Evolutionary conservation across 768 basidiomycete species (phyloP).

Genomic region (Calvatia gigantea): DNA sequence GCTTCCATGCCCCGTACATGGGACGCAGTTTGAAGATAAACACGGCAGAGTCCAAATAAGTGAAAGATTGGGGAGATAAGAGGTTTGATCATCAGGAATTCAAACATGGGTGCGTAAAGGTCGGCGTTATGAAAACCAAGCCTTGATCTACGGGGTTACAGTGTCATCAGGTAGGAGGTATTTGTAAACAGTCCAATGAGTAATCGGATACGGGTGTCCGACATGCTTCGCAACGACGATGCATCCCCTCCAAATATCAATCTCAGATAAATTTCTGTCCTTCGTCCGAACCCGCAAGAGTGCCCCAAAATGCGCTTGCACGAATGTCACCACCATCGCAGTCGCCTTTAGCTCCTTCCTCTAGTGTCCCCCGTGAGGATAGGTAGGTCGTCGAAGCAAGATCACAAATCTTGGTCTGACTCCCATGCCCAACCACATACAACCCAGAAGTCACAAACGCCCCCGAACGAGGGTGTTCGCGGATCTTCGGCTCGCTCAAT

Average conservation of each 20-base stretch:
- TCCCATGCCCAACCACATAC: conserved; percentile 48
- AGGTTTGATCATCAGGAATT: too few species aligned
- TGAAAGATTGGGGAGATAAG: too few species aligned
- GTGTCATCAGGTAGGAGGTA: too few species aligned
- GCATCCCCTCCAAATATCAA: conserved; percentile 64
- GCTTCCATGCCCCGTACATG: too few species aligned
- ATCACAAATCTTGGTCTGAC: conserved; percentile 64
- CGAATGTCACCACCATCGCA: conserved; percentile 64
- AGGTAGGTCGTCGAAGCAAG: conserved; percentile 42
- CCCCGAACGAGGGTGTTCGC: conserved; percentile 56
- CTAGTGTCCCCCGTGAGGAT: conserved; percentile 55
- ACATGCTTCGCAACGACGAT: conserved; percentile 55
- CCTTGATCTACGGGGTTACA: too few species aligned
- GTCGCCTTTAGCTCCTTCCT: conserved; percentile 70
- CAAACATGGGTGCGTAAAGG: too few species aligned
- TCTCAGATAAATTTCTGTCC: conserved; percentile 82
- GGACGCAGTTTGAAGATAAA: too few species aligned
- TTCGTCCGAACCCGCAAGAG: conserved; percentile 87
- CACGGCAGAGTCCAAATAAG: too few species aligned
- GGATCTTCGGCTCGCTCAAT: conserved; percentile 45
- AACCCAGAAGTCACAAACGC: conserved; percentile 55
- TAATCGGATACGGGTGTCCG: conserved; percentile 65
- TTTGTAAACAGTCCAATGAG: too few species aligned
- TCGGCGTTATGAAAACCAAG: too few species aligned
- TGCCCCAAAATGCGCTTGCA: conserved; percentile 49